These are phyloP conservation scores for Mycena albidolilacea DNA, from an alignment of 768 basidiomycete species.

Conservation along the genomic window DNA sequence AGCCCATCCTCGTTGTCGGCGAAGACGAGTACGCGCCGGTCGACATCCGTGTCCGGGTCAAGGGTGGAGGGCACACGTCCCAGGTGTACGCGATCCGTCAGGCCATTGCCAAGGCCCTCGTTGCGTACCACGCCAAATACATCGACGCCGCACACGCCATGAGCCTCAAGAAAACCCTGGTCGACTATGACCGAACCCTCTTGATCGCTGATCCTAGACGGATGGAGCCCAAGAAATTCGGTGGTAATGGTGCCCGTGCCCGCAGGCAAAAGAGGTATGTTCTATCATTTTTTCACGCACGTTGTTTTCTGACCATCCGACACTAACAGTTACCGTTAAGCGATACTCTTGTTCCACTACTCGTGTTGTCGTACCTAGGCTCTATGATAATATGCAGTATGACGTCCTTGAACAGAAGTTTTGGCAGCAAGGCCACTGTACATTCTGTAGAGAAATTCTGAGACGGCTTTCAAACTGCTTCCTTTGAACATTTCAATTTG, in stretches of 20 bases:
- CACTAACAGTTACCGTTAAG: constrained; percentile 82
- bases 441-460: not conserved
- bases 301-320: constrained; percentile 32
- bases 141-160: constrained; percentile 97
- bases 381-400: constrained; percentile 53
- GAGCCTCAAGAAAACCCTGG: constrained; percentile 98
- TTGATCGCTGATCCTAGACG: constrained; percentile 96
- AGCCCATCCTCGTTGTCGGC: constrained; percentile 94
- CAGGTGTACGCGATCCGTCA: constrained; percentile 99
- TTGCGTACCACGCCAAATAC: constrained; percentile 99
- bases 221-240: constrained; percentile 99
- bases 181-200: constrained; percentile 93
- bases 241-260: constrained; percentile 97
- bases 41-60: constrained; percentile 98
- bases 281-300: constrained; percentile 15
- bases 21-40: constrained; percentile 89
- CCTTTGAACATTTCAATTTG: too few species aligned
- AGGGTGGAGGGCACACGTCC: constrained; percentile 99
- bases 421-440: constrained; percentile 3
- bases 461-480: too few species aligned
- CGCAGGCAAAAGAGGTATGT: constrained; percentile 96
- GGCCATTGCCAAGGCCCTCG: constrained; percentile 97
- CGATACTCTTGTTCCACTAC: constrained; percentile 52
- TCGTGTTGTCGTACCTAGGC: constrained; percentile 58
- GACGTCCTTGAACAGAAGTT: constrained; percentile 10